Percentiles rank a stretch among this genome's conserved stretches.
phyloP scores from a whole-genome alignment of 2,329 filamentous ascomycete genomes.

The Thelonectria rubi region DNA sequence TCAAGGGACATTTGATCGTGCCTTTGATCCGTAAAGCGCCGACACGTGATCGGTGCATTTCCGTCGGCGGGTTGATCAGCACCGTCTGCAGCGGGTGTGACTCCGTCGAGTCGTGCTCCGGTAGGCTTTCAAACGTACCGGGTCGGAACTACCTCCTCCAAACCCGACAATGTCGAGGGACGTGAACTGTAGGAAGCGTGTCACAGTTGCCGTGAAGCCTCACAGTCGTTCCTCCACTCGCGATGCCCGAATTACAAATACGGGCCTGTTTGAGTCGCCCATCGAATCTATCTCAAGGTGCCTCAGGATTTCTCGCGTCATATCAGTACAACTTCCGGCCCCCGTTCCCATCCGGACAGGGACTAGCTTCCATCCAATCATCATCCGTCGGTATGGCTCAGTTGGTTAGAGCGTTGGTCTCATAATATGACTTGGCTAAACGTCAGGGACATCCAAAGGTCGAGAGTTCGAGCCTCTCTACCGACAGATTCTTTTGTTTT shows the following conservation, averaged over 20 bases:
- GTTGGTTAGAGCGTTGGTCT: conserved; percentile 45
- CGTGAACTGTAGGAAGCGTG: no score
- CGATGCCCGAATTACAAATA: no score
- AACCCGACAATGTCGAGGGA: no score
- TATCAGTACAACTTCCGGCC: not conserved
- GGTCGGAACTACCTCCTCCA: no score
- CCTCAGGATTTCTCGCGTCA: not conserved
- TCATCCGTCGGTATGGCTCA: conserved; percentile 43
- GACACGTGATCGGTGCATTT: no score
- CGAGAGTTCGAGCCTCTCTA: conserved; percentile 45
- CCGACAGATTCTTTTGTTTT: conserved; percentile 29
- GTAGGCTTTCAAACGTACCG: no score
- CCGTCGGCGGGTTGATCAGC: no score
- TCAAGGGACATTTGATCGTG: no score
- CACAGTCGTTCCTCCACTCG: no score
- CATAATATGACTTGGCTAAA: conserved; percentile 40
- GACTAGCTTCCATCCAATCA: conserved; percentile 9
- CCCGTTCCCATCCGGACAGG: conserved; percentile 23
- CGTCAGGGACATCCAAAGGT: conserved; percentile 42
- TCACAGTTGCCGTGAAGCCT: no score
- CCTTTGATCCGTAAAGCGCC: no score
- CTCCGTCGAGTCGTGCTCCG: not conserved
- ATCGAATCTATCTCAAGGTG: not conserved
- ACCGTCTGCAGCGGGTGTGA: no score
- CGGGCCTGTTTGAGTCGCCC: not conserved